Percentiles rank a stretch among this genome's conserved stretches.
Evolutionary conservation across 2,329 filamentous ascomycete genomes (phyloP).

Genomic region (Mycocentrospora acerina): DNA sequence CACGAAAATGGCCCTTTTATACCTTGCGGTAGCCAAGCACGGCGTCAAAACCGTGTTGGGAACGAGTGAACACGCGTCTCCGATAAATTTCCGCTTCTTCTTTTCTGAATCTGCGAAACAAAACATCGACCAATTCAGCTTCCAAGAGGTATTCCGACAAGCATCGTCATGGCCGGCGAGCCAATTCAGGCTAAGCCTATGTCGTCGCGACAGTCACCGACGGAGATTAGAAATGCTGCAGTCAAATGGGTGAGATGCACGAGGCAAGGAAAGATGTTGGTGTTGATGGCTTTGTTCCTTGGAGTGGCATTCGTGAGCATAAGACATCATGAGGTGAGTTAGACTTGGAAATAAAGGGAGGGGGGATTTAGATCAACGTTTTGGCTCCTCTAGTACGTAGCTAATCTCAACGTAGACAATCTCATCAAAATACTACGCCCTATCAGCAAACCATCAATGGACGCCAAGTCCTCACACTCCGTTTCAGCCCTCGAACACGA

Average conservation of each 20-base stretch:
- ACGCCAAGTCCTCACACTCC: conserved; percentile 26
- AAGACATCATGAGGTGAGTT: conserved; percentile 23
- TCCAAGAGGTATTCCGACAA: not conserved
- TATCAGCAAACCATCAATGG: conserved; percentile 35
- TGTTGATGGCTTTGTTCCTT: conserved; percentile 22
- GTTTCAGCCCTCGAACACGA: conserved; percentile 37
- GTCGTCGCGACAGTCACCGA: conserved; percentile 26
- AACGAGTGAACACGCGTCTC: too few species aligned
- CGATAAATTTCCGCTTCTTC: too few species aligned
- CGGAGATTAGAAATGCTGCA: conserved; percentile 27
- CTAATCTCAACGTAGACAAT: conserved; percentile 19
- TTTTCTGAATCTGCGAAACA: too few species aligned
- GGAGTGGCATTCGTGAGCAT: conserved; percentile 21
- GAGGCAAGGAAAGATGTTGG: conserved; percentile 30
- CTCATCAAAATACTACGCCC: conserved; percentile 25
- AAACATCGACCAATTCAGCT: not conserved
- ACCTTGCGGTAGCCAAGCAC: too few species aligned
- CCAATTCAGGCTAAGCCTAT: conserved; percentile 25
- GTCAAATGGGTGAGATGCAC: conserved; percentile 29
- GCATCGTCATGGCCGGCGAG: conserved; percentile 23
- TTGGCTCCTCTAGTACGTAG: conserved; percentile 4
- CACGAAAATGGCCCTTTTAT: too few species aligned
- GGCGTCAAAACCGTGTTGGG: too few species aligned
- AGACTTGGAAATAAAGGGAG: too few species aligned
- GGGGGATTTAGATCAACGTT: too few species aligned